Conservation (phyloP, 1,284 basidiomycete genomes). For the Papiliotrema fonsecae region DNA sequence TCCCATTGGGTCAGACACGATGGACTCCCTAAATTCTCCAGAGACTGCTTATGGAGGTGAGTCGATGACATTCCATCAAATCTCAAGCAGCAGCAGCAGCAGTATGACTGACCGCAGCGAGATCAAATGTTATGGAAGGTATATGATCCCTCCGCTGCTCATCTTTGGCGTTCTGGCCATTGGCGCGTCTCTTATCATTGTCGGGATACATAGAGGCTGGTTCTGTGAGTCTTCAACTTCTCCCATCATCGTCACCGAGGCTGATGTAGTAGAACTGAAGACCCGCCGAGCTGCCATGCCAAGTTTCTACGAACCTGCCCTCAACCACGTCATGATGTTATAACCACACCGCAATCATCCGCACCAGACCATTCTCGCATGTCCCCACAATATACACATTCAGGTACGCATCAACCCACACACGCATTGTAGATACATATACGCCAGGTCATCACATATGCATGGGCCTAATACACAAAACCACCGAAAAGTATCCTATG, state of each 20-base stretch:
- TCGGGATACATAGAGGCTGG: slow-evolving; percentile 14
- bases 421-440: too few relatives aligned
- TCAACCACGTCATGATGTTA: too few relatives aligned
- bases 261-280: too few relatives aligned
- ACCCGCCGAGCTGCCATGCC: too few relatives aligned
- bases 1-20: not conserved
- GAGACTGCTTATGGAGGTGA: slow-evolving; percentile 21
- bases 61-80: not conserved
- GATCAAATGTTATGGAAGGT: slow-evolving; percentile 24
- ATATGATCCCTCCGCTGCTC: slow-evolving; percentile 16
- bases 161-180: slow-evolving; percentile 20
- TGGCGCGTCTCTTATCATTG: slow-evolving; percentile 8
- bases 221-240: not conserved
- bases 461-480: too few relatives aligned
- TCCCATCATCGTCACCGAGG: not conserved
- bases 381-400: too few relatives aligned
- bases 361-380: too few relatives aligned
- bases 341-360: too few relatives aligned
- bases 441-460: too few relatives aligned
- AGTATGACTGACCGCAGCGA: slow-evolving; percentile 12
- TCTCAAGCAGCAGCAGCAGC: not conserved
- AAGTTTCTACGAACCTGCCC: too few relatives aligned
- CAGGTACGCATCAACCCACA: too few relatives aligned
- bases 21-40: slow-evolving; percentile 16
- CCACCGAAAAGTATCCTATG: too few relatives aligned